Percentiles rank a stretch among this genome's conserved stretches.
phyloP scores from a whole-genome alignment of 176 grass and related monocot genomes.

The Aegilops sharonensis region DNA sequence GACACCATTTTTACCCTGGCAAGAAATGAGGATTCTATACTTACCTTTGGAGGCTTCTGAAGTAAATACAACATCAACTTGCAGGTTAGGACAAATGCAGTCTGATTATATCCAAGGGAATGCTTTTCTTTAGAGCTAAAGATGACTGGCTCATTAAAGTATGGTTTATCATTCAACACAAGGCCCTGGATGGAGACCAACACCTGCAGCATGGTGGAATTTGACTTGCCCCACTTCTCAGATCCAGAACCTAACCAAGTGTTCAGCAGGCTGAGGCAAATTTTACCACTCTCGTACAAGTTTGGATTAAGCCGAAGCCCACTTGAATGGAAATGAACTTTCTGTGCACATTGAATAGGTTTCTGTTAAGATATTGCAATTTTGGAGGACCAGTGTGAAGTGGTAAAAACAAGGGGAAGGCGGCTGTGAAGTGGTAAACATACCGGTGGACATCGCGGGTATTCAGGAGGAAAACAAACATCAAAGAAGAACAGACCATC shows the following conservation, averaged over 20 bases:
- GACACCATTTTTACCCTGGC: background rate
- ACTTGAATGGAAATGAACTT: slow-evolving; percentile 65
- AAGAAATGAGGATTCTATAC: background rate
- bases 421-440: background rate
- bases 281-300: slow-evolving; percentile 63
- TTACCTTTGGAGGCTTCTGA: slow-evolving; percentile 61
- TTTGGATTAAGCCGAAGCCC: slow-evolving; percentile 76
- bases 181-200: slow-evolving; percentile 76
- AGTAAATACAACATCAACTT: slow-evolving; percentile 66
- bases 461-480: slow-evolving; percentile 56
- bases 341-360: slow-evolving; percentile 38
- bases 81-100: slow-evolving; percentile 58
- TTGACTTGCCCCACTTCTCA: slow-evolving; percentile 67
- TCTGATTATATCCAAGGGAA: slow-evolving; percentile 69
- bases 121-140: slow-evolving; percentile 32
- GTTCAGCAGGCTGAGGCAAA: slow-evolving; percentile 85
- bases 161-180: slow-evolving; percentile 77
- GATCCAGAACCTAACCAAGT: slow-evolving; percentile 69
- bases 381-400: background rate
- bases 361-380: background rate
- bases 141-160: slow-evolving; percentile 67
- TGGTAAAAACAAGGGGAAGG: slow-evolving; percentile 10
- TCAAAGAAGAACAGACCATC: slow-evolving; percentile 82
- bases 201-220: slow-evolving; percentile 72
- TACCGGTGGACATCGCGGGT: slow-evolving; percentile 57